Percentiles rank a stretch among this genome's conserved stretches.
Conservation (phyloP, 768 basidiomycete genomes). For the Mrakia hoshinonis region DNA sequence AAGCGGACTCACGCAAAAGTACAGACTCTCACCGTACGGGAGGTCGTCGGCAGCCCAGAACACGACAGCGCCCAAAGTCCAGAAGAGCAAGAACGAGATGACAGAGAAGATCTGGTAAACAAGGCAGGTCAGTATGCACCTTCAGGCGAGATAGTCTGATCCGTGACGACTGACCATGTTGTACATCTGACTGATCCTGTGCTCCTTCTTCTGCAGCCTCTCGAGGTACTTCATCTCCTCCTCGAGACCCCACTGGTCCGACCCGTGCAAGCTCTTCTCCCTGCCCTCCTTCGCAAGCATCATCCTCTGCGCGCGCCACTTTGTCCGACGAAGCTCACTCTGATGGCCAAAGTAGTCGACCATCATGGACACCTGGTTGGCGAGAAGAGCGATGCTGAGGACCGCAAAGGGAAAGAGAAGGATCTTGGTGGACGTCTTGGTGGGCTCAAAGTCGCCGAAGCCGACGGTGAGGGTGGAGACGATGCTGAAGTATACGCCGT, state of each 20-base stretch:
- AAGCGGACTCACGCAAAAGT: background rate
- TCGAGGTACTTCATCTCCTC: conserved; percentile 14
- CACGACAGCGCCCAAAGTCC: conserved; percentile 5
- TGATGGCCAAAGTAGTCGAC: conserved; percentile 14
- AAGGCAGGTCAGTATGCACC: background rate
- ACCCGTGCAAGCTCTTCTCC: background rate
- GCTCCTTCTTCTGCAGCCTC: conserved; percentile 4
- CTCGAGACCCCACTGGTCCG: conserved; percentile 8
- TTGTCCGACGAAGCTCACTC: background rate
- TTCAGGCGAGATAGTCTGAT: background rate
- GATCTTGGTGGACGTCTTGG: conserved; percentile 17
- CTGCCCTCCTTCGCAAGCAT: conserved; percentile 7
- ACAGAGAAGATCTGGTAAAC: background rate
- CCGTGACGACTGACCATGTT: background rate
- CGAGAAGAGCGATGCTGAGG: conserved; percentile 18
- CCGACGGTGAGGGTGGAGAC: conserved; percentile 33
- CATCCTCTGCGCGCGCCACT: conserved; percentile 6
- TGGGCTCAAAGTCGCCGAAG: conserved; percentile 39
- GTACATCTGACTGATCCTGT: background rate
- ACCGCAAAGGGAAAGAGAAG: conserved; percentile 22
- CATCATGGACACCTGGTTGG: conserved; percentile 23
- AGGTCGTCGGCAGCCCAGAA: background rate
- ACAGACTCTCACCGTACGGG: background rate
- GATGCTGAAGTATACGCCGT: conserved; percentile 37
- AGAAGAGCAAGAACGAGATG: background rate